phyloP scores from a whole-genome alignment of 768 basidiomycete genomes.

The Tylopilus cervinicoccineus region DNA sequence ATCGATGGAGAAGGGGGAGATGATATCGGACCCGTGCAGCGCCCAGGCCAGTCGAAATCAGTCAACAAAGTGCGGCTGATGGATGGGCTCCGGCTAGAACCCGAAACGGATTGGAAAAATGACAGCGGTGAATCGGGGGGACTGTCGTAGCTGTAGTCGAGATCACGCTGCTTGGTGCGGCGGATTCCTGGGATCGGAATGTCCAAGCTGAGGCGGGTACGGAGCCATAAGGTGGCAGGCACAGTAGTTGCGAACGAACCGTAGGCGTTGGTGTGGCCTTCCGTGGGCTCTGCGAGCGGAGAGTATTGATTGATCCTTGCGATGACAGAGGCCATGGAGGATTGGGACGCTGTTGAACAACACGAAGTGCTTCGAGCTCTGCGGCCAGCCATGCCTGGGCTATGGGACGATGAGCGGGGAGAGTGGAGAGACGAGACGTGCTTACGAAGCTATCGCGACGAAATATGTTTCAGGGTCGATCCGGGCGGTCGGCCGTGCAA shows the following conservation, averaged over 20 bases:
- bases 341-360: conserved; percentile 21
- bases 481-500: neutral
- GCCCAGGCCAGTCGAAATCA: conserved; percentile 10
- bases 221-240: conserved; percentile 32
- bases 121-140: conserved; percentile 30
- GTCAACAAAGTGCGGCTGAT: conserved; percentile 41
- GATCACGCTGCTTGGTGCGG: conserved; percentile 2
- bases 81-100: conserved; percentile 31
- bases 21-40: conserved; percentile 8
- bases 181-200: conserved; percentile 13
- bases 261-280: conserved; percentile 25
- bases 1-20: conserved; percentile 17
- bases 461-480: neutral
- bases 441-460: neutral
- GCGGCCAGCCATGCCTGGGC: neutral
- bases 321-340: conserved; percentile 24
- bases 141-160: conserved; percentile 19
- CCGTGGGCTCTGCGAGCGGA: conserved; percentile 20
- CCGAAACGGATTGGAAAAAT: conserved; percentile 11
- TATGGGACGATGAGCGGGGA: neutral
- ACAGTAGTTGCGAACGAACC: conserved; percentile 41
- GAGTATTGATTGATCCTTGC: conserved; percentile 19
- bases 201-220: conserved; percentile 13
- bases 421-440: neutral
- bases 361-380: conserved; percentile 21